Conservation (phyloP, 208 protist species). For the Acanthamoeba lenticulata region DNA sequence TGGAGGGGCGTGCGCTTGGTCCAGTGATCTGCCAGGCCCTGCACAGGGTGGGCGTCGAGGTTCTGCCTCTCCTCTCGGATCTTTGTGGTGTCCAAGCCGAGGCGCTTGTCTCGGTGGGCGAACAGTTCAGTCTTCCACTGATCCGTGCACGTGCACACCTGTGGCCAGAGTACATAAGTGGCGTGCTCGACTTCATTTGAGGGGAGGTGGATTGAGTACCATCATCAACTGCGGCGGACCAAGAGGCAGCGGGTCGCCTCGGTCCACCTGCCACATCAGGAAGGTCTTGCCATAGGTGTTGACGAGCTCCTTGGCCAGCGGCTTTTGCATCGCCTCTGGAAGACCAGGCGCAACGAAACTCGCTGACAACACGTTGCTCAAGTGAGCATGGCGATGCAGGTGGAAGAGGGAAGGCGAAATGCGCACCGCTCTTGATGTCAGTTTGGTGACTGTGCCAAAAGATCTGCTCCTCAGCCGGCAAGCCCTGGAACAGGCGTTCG, state of each 20-base stretch:
- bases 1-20: background rate
- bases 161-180: background rate
- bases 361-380: background rate
- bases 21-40: background rate
- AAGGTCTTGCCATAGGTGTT: slow-evolving; percentile 62
- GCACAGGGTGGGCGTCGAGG: background rate
- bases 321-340: background rate
- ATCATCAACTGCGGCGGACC: slow-evolving; percentile 45
- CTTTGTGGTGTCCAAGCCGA: background rate
- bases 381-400: background rate
- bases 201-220: background rate
- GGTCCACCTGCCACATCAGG: slow-evolving; percentile 5
- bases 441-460: slow-evolving; percentile 52
- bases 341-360: background rate
- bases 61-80: background rate
- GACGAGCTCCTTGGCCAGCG: background rate
- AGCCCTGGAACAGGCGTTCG: background rate
- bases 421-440: slow-evolving; percentile 52
- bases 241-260: slow-evolving; percentile 7
- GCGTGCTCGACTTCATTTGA: background rate
- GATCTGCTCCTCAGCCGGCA: background rate
- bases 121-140: slow-evolving; percentile 51
- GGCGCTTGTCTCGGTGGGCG: slow-evolving; percentile 23
- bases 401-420: background rate
- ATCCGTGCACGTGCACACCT: slow-evolving; percentile 36